Evolutionary conservation across 164 flowering plant genomes (phyloP).

Genomic region (Cinnamomum chago): DNA sequence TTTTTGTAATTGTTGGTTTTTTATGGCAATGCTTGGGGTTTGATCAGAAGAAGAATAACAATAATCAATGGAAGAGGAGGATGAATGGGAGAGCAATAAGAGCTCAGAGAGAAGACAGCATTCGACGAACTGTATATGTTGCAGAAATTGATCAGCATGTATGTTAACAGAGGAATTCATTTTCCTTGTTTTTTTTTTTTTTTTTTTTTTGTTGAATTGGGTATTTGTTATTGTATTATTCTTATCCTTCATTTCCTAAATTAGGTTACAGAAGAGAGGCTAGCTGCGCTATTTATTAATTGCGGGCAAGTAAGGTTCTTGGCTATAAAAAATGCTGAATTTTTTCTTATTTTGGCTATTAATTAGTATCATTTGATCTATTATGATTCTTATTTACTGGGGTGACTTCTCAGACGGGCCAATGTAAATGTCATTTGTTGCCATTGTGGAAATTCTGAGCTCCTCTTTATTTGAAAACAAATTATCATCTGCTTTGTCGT

Average conservation of each 20-base stretch:
- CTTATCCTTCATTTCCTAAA: conserved; percentile 3
- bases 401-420: background rate
- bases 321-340: too few relatives aligned
- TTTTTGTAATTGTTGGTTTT: background rate
- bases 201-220: background rate
- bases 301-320: conserved; percentile 69
- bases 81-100: conserved; percentile 47
- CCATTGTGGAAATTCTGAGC: background rate
- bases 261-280: conserved; percentile 94
- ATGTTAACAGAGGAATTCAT: conserved; percentile 6
- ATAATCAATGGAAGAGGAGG: conserved; percentile 60
- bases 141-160: conserved; percentile 96
- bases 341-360: background rate
- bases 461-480: background rate
- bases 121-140: conserved; percentile 90
- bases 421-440: too few relatives aligned
- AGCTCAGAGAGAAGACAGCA: conserved; percentile 81
- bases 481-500: too few relatives aligned
- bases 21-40: background rate
- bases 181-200: background rate
- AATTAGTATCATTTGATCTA: background rate
- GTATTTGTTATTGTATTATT: background rate
- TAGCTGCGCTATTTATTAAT: conserved; percentile 72
- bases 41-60: conserved; percentile 55
- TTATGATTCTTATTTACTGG: background rate